Evolutionary conservation across 225 moss, liverwort and hornwort species (phyloP).

Genomic region (Bryoerythrophyllum caledonicum): DNA sequence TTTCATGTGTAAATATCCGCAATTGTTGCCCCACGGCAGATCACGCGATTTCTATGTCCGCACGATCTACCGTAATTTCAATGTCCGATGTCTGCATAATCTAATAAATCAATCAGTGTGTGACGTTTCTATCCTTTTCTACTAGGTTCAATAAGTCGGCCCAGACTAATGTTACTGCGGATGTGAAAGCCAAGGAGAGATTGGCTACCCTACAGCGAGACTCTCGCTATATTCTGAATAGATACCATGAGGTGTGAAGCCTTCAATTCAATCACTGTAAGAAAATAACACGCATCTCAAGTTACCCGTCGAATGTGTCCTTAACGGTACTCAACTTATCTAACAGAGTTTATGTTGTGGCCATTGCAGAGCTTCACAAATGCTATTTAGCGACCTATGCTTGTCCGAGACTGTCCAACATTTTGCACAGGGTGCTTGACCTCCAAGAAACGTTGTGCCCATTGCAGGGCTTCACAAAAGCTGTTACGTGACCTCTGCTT

Average conservation of each 20-base stretch:
- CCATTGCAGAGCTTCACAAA: constrained; percentile 58
- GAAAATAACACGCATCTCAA: not conserved
- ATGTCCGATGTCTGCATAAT: too few relatives aligned
- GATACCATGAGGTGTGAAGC: constrained; percentile 67
- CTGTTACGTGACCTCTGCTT: too few relatives aligned
- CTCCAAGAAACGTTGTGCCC: too few relatives aligned
- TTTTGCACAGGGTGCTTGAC: too few relatives aligned
- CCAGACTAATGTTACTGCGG: constrained; percentile 58
- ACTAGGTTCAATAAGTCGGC: constrained; percentile 59
- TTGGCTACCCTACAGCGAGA: constrained; percentile 62
- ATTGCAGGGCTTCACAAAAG: too few relatives aligned
- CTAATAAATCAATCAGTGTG: too few relatives aligned
- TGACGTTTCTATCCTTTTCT: constrained; percentile 4
- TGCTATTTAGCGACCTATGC: constrained; percentile 64
- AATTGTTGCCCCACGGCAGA: too few relatives aligned
- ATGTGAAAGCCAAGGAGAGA: constrained; percentile 59
- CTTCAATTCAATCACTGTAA: constrained; percentile 1
- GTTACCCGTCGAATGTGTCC: constrained; percentile 6
- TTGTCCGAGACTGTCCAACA: constrained; percentile 55
- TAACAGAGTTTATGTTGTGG: constrained; percentile 10
- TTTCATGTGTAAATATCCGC: too few relatives aligned
- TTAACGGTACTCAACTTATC: not conserved
- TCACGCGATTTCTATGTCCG: too few relatives aligned
- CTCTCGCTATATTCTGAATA: constrained; percentile 60
- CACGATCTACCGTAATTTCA: too few relatives aligned